Percentiles rank a stretch among this genome's conserved stretches.
phyloP scores from a whole-genome alignment of 169 alveolate genomes.

The Plasmodium fragile region DNA sequence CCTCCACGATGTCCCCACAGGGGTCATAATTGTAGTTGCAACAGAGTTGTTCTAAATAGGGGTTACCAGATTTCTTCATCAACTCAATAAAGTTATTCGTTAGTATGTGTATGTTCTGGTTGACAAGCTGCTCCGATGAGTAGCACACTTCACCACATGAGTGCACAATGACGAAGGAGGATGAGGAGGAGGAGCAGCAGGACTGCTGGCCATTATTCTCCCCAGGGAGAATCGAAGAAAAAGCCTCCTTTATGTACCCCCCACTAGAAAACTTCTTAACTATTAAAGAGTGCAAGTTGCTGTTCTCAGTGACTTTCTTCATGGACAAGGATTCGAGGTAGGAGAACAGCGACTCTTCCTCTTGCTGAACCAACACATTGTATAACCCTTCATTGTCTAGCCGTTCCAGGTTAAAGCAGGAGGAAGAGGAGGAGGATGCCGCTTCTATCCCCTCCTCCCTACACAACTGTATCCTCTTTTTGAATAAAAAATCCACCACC shows the following conservation, averaged over 20 bases:
- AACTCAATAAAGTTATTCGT: constrained; percentile 24
- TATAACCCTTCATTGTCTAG: constrained; percentile 30
- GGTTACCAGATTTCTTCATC: constrained; percentile 44
- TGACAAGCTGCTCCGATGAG: constrained; percentile 10
- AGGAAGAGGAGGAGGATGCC: neutral
- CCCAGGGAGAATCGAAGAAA: neutral
- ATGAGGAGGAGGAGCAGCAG: neutral
- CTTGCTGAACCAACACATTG: constrained; percentile 5
- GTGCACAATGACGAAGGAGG: constrained; percentile 24
- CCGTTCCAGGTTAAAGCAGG: neutral
- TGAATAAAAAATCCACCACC: constrained; percentile 6
- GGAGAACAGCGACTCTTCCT: constrained; percentile 32
- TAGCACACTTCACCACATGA: constrained; percentile 13
- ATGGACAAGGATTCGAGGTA: constrained; percentile 15
- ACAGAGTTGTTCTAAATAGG: constrained; percentile 38
- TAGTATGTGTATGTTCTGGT: constrained; percentile 33
- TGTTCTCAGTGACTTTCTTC: constrained; percentile 14
- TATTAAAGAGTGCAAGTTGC: neutral
- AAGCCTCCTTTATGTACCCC: constrained; percentile 4
- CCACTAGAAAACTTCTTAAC: neutral
- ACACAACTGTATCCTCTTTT: neutral
- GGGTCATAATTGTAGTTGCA: constrained; percentile 20
- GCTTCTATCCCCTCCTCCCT: constrained; percentile 37
- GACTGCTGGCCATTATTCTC: neutral
- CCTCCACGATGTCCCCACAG: constrained; percentile 32